Evolutionary conservation across 306 rosid species (phyloP).

Genomic region (Cucurbita argyrosperma): DNA sequence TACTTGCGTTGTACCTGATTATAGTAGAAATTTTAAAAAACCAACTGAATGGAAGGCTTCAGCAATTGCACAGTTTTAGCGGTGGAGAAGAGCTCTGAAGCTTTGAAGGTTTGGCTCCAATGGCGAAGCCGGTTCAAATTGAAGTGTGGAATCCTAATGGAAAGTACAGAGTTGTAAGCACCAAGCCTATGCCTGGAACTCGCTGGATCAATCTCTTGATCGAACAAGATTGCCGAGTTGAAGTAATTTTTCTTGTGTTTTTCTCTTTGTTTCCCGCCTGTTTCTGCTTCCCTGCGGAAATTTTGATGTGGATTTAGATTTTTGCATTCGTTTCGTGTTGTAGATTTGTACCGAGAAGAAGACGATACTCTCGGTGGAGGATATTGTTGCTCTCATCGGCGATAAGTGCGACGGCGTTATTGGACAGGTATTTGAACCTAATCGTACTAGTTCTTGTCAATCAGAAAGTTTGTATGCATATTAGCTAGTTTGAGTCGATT

Average conservation of each 20-base stretch:
- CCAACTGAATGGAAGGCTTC: neutral
- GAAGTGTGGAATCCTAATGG: constrained; percentile 95
- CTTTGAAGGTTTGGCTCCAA: constrained; percentile 10
- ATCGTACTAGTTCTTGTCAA: neutral
- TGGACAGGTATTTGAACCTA: constrained; percentile 51
- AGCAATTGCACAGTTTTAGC: neutral
- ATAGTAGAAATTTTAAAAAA: constrained; percentile 1
- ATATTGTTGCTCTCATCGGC: constrained; percentile 81
- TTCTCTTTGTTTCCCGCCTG: neutral
- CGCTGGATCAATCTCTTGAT: constrained; percentile 95
- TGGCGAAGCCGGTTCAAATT: constrained; percentile 88
- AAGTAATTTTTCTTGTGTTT: constrained; percentile 30
- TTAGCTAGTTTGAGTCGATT: neutral
- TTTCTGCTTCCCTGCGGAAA: neutral
- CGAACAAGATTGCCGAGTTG: constrained; percentile 82
- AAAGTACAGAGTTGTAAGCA: constrained; percentile 90
- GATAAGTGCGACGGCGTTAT: constrained; percentile 93
- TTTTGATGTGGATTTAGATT: neutral
- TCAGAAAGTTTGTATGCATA: neutral
- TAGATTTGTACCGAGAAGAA: constrained; percentile 92
- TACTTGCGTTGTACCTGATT: constrained; percentile 6
- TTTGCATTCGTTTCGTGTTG: neutral
- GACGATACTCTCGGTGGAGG: constrained; percentile 86
- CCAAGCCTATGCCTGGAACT: constrained; percentile 95
- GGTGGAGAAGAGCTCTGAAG: constrained; percentile 1